These are phyloP conservation scores for Phalaenopsis hybrid DNA, from an alignment of 116 monocot species.

Conservation along the genomic window DNA sequence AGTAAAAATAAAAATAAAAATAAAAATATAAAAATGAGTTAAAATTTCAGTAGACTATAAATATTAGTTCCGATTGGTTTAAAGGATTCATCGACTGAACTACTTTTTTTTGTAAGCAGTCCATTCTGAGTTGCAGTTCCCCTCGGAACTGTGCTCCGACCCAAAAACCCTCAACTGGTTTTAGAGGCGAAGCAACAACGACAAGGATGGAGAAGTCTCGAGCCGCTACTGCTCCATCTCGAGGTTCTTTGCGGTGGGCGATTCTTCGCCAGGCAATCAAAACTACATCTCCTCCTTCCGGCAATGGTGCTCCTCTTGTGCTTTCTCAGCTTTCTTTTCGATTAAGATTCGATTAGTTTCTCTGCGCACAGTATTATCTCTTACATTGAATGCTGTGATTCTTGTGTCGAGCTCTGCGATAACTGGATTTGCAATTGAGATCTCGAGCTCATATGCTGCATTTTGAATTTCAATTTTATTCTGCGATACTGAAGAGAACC, in stretches of 20 bases:
- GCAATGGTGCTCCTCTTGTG: background rate
- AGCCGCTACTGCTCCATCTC: slow-evolving; percentile 1
- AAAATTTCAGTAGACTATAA: no score
- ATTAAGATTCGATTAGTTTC: background rate
- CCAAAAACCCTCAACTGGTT: no score
- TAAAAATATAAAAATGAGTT: no score
- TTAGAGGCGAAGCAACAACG: no score
- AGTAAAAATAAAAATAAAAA: no score
- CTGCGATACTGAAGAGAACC: background rate
- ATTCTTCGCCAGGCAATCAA: slow-evolving; percentile 10
- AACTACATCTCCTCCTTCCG: background rate
- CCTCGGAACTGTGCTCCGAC: no score
- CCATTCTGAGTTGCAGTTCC: no score
- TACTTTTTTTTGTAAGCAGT: no score
- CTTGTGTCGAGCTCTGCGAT: background rate
- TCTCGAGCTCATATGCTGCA: background rate
- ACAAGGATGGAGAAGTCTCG: background rate
- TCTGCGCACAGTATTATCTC: background rate
- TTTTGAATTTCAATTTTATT: background rate
- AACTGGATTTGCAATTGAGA: background rate
- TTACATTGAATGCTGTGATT: background rate
- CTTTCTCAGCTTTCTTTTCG: background rate
- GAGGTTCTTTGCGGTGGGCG: slow-evolving; percentile 5
- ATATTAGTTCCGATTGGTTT: no score
- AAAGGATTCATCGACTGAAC: no score